Base-by-base conservation (phyloP, 306 rosid species). In the Neltuma alba region DNA sequence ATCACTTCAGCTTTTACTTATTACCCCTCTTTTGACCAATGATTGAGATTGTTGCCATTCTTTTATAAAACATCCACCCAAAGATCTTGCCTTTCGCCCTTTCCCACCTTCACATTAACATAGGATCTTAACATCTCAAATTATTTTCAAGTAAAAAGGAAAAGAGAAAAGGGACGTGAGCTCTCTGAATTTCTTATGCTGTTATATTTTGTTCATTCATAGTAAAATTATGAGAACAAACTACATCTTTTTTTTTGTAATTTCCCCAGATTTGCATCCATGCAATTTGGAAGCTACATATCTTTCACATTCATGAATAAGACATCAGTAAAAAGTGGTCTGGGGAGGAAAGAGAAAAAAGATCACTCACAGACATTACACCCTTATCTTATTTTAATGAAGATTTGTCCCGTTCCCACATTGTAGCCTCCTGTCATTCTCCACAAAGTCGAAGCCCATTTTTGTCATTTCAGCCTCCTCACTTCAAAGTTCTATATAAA, bases 401-500 rank as follows among this genome's bases (percentile, higher is more conserved):
- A 52, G 58, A 10, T 10, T 41, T 34, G 62, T 63, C 85, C 70
- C 79, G 38, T 37, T 23, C 45, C 64, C 58, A 25, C 15, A 14
- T 3, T 7, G 14, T 3, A 6, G 31, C 44, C 15, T 21, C n/a
- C 13, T 52, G 77, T 81, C 74, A 81, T 81, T 81, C 61, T 34
- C 23, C 23, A 48, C 30, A 70, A 73, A 83, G 28, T 4, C 65
- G 31, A 87, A 75, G 80, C 75, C 85, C 85, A 77, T 76, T 63
- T 0, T 82, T 28, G 88, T 54, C 57, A 82, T 77, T 87, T 82
- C 16, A 6, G 2, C 13, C 41, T 36, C 44, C 6, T 15, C 2
- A 0, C 72, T 74, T 68, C 20, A 36, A 14, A 3, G 9, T 11
- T 74, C 77, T 86, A 79, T 79, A 50, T 78, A 87, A 78, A 16